Evolutionary conservation across 257 asterid genomes (phyloP).

Genomic region (Prunella vulgaris): DNA sequence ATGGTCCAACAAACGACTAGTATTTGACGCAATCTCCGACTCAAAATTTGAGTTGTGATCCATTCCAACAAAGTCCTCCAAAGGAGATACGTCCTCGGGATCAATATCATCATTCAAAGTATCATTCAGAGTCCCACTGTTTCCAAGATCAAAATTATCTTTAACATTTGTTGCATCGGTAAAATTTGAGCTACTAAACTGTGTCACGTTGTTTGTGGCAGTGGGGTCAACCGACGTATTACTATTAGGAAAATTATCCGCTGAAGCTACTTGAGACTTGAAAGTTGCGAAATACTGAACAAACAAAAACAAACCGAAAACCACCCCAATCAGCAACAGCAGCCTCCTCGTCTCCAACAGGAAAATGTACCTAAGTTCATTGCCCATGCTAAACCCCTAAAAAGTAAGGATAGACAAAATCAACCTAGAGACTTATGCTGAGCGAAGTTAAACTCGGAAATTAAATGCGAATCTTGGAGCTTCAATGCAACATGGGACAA

Average conservation of each 20-base stretch:
- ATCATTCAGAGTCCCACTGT: constrained; percentile 14
- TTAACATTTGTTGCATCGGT: constrained; percentile 11
- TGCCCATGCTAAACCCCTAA: constrained; percentile 40
- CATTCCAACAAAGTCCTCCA: constrained; percentile 32
- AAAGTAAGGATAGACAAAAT: background rate
- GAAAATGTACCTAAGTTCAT: constrained; percentile 31
- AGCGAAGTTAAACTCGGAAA: background rate
- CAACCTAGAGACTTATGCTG: constrained; percentile 24
- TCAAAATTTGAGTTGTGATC: constrained; percentile 27
- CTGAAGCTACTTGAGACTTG: constrained; percentile 23
- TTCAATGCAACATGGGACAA: background rate
- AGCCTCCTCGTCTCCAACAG: constrained; percentile 50
- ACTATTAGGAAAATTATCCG: constrained; percentile 18
- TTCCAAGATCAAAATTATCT: constrained; percentile 21
- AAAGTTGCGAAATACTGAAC: constrained; percentile 53
- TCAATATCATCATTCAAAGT: constrained; percentile 34
- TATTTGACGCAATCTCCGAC: constrained; percentile 21
- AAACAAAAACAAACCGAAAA: constrained; percentile 49
- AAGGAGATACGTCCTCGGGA: constrained; percentile 57
- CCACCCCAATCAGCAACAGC: constrained; percentile 48
- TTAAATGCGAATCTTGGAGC: background rate
- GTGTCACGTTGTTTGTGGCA: constrained; percentile 18
- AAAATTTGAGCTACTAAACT: constrained; percentile 25
- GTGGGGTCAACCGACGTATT: constrained; percentile 24
- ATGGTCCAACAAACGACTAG: constrained; percentile 18